Conservation (phyloP, 2,329 filamentous ascomycete genomes). For the Talaromyces sp. region DNA sequence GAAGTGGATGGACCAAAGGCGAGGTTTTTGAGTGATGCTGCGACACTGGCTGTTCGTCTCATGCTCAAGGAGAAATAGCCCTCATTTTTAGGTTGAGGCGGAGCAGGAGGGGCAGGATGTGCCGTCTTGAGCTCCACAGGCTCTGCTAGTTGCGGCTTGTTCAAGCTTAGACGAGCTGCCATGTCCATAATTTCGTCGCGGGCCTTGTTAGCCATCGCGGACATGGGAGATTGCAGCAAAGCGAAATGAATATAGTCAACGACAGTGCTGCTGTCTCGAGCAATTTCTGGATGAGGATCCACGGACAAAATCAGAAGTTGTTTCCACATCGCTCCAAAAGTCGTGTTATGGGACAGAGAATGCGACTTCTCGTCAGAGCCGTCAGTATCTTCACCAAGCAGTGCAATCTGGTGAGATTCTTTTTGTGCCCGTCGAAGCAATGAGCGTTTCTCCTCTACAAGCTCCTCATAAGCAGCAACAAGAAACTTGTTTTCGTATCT, state of each 20-base stretch:
- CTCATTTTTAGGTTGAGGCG: conserved; percentile 50
- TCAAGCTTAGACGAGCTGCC: conserved; percentile 26
- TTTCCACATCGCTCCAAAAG: conserved; percentile 92
- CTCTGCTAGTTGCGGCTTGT: conserved; percentile 37
- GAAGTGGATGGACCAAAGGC: conserved; percentile 47
- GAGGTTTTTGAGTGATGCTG: conserved; percentile 59
- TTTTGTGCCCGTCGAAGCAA: conserved; percentile 50
- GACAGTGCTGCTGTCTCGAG: conserved; percentile 75
- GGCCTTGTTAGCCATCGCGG: conserved; percentile 61
- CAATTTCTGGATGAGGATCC: conserved; percentile 90
- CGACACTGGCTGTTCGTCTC: conserved; percentile 60
- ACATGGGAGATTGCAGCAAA: conserved; percentile 71
- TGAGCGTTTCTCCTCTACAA: conserved; percentile 75
- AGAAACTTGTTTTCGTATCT: conserved; percentile 90
- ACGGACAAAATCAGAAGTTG: conserved; percentile 84
- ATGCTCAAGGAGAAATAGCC: conserved; percentile 58
- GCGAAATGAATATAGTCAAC: conserved; percentile 79
- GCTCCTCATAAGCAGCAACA: conserved; percentile 85
- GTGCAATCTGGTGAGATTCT: conserved; percentile 20
- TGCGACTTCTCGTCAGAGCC: conserved; percentile 26
- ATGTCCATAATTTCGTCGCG: conserved; percentile 59
- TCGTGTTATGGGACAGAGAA: conserved; percentile 69
- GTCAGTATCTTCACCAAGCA: conserved; percentile 20
- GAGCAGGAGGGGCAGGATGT: conserved; percentile 44
- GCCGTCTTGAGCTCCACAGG: conserved; percentile 29